phyloP scores from a whole-genome alignment of 768 basidiomycete genomes.

The Suillus variegatus region DNA sequence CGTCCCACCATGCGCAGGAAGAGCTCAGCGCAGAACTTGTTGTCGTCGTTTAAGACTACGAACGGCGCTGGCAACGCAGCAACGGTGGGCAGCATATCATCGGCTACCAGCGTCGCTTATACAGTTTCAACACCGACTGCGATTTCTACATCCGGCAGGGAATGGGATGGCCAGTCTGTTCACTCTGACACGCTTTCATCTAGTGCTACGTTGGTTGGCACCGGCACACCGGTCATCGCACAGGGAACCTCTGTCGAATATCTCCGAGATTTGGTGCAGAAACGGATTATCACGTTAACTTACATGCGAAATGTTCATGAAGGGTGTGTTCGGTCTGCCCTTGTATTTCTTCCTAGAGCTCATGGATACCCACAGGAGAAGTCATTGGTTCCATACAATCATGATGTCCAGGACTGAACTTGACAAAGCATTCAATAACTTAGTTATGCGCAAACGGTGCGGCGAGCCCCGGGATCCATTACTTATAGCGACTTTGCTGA shows the following conservation, averaged over 20 bases:
- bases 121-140: slow-evolving; percentile 40
- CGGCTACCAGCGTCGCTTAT: slow-evolving; percentile 40
- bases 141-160: slow-evolving; percentile 46
- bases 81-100: slow-evolving; percentile 36
- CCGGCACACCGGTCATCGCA: slow-evolving; percentile 29
- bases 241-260: slow-evolving; percentile 79
- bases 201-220: slow-evolving; percentile 41
- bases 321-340: slow-evolving; percentile 54
- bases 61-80: slow-evolving; percentile 22
- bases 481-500: slow-evolving; percentile 5
- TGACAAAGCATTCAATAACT: slow-evolving; percentile 71
- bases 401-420: slow-evolving; percentile 74
- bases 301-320: slow-evolving; percentile 86
- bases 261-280: slow-evolving; percentile 77
- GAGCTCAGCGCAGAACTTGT: slow-evolving; percentile 82
- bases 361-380: slow-evolving; percentile 48
- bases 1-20: slow-evolving; percentile 79
- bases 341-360: slow-evolving; percentile 4
- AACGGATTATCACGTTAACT: slow-evolving; percentile 81
- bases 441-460: slow-evolving; percentile 78
- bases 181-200: slow-evolving; percentile 46
- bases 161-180: slow-evolving; percentile 74
- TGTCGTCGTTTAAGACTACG: slow-evolving; percentile 66
- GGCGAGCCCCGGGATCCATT: slow-evolving; percentile 16
- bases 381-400: slow-evolving; percentile 89